Percentiles rank a stretch among this genome's conserved stretches.
These are phyloP conservation scores for Colletotrichum orchidophilum DNA, from an alignment of 2,329 filamentous ascomycete species.

Conservation along the genomic window DNA sequence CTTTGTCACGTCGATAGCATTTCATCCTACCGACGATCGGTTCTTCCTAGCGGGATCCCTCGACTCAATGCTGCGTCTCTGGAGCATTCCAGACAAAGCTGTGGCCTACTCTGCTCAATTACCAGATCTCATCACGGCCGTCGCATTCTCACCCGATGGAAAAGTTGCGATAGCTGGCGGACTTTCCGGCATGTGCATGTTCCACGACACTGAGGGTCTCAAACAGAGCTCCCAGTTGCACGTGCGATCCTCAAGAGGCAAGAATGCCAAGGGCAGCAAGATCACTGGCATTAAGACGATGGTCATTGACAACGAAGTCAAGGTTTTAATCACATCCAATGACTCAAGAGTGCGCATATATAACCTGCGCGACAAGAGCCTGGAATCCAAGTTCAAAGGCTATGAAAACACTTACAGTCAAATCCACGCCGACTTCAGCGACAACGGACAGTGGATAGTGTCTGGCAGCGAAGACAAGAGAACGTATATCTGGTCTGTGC, in stretches of 20 bases:
- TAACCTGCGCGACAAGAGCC: constrained; percentile 82
- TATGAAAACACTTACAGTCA: constrained; percentile 91
- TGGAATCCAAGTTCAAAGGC: constrained; percentile 91
- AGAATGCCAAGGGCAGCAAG: constrained; percentile 96
- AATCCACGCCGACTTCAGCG: constrained; percentile 88
- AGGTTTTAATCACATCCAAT: constrained; percentile 91
- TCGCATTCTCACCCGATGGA: constrained; percentile 92
- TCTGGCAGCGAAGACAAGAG: constrained; percentile 93
- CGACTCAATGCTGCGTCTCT: constrained; percentile 86
- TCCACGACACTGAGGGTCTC: constrained; percentile 92
- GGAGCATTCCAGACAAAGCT: constrained; percentile 97
- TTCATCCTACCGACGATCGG: constrained; percentile 93
- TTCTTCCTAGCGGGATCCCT: constrained; percentile 96
- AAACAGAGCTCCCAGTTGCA: constrained; percentile 88
- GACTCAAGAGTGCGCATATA: constrained; percentile 93
- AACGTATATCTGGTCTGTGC: constrained; percentile 89
- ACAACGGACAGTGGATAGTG: constrained; percentile 86
- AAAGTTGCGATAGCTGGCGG: constrained; percentile 90
- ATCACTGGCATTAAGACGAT: constrained; percentile 93
- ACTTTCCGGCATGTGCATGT: constrained; percentile 84
- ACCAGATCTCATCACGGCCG: constrained; percentile 91
- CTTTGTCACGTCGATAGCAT: constrained; percentile 93
- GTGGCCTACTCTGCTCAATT: constrained; percentile 83
- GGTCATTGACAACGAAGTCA: constrained; percentile 73
- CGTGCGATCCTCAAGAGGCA: constrained; percentile 90